Base-by-base conservation (phyloP, 164 flowering plant species). In the Stephania japonica region DNA sequence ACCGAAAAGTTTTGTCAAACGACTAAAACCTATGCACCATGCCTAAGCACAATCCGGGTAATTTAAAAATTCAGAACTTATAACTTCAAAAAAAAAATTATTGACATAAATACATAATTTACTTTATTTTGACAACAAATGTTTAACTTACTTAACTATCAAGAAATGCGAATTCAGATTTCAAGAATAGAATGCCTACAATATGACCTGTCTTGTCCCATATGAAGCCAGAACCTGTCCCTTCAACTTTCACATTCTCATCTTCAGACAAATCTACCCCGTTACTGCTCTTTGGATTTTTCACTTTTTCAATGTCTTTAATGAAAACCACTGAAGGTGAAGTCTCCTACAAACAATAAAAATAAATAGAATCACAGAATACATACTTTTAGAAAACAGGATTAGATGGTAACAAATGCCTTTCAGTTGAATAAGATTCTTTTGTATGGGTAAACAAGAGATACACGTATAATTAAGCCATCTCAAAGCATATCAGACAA, bases 191-290 rank as follows among this genome's bases (percentile, higher is more conserved):
- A 77, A 72, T 77, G 70, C 93, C 62, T 88, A 92, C 99, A 83
- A 94, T 92, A 82, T 94, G 97, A 59, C 97, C 99, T 81, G 79
- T 82, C 78, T 86, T 88, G 78, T 94, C 99, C 97, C 97, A 94
- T 8, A 94, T 80, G 80, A 94, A 92, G 66, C 99, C 97, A 0
- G 99, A 94, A 70, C 97, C 97, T 41, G 96, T 94, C 69, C 99
- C 99, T 85, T 93, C 91, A 72, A 91, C 88, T 81, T 86, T 90
- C 3, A 81, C 84, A 83, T 81, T 79, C 65, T 84, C 90, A 76
- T 87, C 91, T 24, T 86, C 88, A 9, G 18, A 61, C 25, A 72
- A 65, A 64, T 23, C 65, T 59, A 63, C 56, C 70, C 77, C 78
- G 19, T 74, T 71, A 24, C 79, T 66, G 75, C 73, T 74, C 65